Evolutionary conservation across 257 asterid genomes (phyloP), one percentile per base, ranked within the genome.

Genomic region (Parsonsia alboflavescens): DNA sequence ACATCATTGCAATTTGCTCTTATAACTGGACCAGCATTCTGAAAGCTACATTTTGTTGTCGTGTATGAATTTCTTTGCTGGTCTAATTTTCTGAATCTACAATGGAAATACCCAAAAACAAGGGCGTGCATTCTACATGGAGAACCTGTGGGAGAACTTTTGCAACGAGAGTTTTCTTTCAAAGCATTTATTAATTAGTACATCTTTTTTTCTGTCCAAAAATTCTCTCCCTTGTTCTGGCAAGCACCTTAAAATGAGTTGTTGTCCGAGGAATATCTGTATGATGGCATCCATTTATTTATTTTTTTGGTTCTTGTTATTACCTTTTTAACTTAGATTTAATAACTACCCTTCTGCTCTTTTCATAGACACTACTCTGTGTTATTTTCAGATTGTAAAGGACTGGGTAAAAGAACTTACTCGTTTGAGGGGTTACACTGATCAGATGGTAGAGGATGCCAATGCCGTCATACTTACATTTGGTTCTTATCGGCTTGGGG

Each of bases 401-500:
- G 80, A 76, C 39, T 84, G 88, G 88, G 88, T 84, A 49, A 84
- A 76, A 74, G 82, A 75, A 10, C 46, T 80, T n/a, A 80, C 84
- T 13, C 75, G 84, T 12, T 48, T 72, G 72, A 72, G 78, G 39
- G 84, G 84, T 9, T 80, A 76, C 54, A 68, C 84, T 26, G 81
- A 80, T 42, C 84, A 76, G 77, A 88, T 88, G 90, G 94, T 90
- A 76, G 94, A 92, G 85, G 98, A 90, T 77, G 96, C 99, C 74
- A 95, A 90, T 82, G 96, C 98, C 16, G 86, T 85, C 46, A 85
- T 95, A 72, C 83, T 89, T 46, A 95, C 99, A 15, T 95, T 95
- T 81, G 99, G 99, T 79, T 95, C 99, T 80, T 90, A 95, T 79
- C 87, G 96, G 45, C 96, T 95, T 36, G 99, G 99, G 78, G 99